Base-by-base conservation (phyloP, 441 rosid genomes). In the Adansonia madagascariensis region DNA sequence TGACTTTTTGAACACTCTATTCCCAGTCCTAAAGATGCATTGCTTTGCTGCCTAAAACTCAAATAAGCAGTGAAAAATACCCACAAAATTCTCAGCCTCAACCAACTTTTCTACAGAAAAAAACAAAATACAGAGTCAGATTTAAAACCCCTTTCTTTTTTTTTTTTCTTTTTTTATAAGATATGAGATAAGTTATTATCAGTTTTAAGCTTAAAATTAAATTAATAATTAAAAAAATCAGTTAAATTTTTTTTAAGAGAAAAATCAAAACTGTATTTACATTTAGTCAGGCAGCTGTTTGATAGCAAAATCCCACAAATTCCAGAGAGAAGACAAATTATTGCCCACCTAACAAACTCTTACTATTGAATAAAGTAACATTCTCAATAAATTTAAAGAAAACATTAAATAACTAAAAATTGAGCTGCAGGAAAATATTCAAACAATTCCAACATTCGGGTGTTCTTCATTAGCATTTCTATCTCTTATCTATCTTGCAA, bases 341-440 rank as follows among this genome's bases (percentile, higher is more conserved):
- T 78, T 41, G 73, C 86, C 35, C 82, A 82, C 90, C 78, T 43
- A 78, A 81, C 75, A 47, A 74, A 72, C 65, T 15, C 77, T 53
- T 22, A 20, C 46, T 14, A 56, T 5, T 44, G 52, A 67, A 14
- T 5, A 17, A 68, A 57, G 22, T 2, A 31, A 50, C 46, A 24
- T 17, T 43, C 3, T 52, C 31, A 41, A 10, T 0, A 31, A 31
- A 31, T 31, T 31, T 31, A 31, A 31, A 1, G 35, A 31, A 31
- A 31, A 31, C 35, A 31, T 31, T 31, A 31, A 31, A 31, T 31
- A 35, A 35, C 4, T 35, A 35, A 35, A 35, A 35, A 3, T 35
- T 35, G 39, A 3, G 39, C 39, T 35, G 39, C 39, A 35, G 39
- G 1, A 35, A 35, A 35, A 35, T 35, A 35, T 35, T 35, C 39